Base-by-base conservation (phyloP, 2,329 filamentous ascomycete species). In the Clonostachys solani region DNA sequence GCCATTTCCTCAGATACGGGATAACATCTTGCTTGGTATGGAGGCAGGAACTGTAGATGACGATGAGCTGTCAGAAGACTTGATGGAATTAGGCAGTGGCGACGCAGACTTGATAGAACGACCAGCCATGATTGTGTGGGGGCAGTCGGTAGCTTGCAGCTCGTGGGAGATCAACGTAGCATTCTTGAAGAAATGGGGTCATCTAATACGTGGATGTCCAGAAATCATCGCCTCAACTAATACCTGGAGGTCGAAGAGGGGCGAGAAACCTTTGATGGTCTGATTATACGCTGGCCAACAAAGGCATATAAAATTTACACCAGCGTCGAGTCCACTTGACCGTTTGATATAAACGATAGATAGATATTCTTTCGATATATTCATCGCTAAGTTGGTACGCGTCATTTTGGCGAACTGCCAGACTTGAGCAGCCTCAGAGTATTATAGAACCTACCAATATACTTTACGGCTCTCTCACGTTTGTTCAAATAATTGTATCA, bases 161-260 rank as follows among this genome's bases (percentile, higher is more conserved):
- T 69, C 62, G 13, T 79, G 74, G 74, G 75, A 79, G 52, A 56
- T 71, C 1, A 74, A 65, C 1, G 61, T 66, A 13, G 44, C 48
- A 0, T 77, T 79, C 50, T 49, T 69, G 6, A 56, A 57, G 19
- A 75, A 74, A 49, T 78, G 72, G 70, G 60, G 50, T 2, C 62
- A 61, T 57, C 45, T 72, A n/a, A 36, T 72, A 1, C 50, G 47
- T 3, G 66, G 62, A 1, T 72, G 67, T 46, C 47, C 50, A 0
- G 66, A 71, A 23, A 47, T 71, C 2, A 43, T 71, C 9, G 50
- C 57, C 12, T 56, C 60, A 29, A 67, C 65, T 7, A 67, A 68
- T 53, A 51, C 55, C 40, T 68, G 66, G 65, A 52, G 59, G 34
- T 15, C 36, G 40, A 40, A 34, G 34, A 43, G 46, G 15, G 40